Evolutionary conservation across 176 grass and related monocot genomes (phyloP), one percentile per base, ranked within the genome.

Genomic region (Eleusine coracana): DNA sequence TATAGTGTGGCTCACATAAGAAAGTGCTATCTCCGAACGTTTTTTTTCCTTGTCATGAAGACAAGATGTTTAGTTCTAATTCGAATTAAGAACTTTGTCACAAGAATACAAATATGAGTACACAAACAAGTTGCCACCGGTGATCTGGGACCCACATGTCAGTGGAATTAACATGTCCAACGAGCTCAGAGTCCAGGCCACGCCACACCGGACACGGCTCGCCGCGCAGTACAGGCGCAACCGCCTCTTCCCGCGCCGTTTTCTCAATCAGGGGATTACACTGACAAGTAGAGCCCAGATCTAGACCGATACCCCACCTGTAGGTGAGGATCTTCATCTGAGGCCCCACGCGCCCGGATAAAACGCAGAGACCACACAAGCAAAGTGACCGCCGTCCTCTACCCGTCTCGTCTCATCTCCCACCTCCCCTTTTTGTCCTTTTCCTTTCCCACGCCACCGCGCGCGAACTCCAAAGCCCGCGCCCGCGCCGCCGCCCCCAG

Each of bases 351-450:
- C 38, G n/a, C n/a, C 77, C 77, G 37, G 84, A 86, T 86, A 86
- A 80, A 75, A 46, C 38, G 84, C 77, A 2, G 84, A 40, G 70
- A 68, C 84, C 84, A 86, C 84, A 72, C 58, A 79, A 39, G 36
- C 28, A 31, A 70, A 44, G 18, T 5, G 51, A 36, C 81, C 64
- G 52, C 49, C 7, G 27, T 50, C 38, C 29, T 55, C 31, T 75
- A 31, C 62, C 6, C 5, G 12, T 49, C 68, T 52, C 46, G 49
- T 74, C 70, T 18, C 70, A 14, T 28, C 59, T 63, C n/a, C 60
- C 60, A 29, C 60, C 60, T 28, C 60, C 60, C 36, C 20, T 17
- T 41, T 81, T 74, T 64, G 81, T 83, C 80, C 70, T 65, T 40
- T 81, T 81, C 51, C 79, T 81, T 8, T 42, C 50, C 13, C 79